phyloP scores from a whole-genome alignment of 2,329 filamentous ascomycete species.

The Aspergillus sojae region DNA sequence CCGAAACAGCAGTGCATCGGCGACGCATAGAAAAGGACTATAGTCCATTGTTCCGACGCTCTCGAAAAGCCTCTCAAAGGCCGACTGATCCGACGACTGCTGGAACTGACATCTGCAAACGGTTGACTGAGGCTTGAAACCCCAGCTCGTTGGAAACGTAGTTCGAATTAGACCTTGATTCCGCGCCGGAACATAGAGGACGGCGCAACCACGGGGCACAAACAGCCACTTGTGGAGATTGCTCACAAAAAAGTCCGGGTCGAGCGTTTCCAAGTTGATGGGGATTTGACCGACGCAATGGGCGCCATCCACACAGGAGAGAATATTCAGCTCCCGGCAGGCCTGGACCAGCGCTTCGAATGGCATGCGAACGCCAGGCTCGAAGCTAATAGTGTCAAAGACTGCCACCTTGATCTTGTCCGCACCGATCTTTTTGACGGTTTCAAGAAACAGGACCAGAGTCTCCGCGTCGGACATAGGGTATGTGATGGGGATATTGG shows the following conservation, averaged over 20 bases:
- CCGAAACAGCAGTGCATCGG: not conserved
- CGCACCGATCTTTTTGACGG: constrained; percentile 11
- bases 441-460: constrained; percentile 38
- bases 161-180: constrained; percentile 73
- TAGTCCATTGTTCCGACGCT: not conserved
- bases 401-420: constrained; percentile 55
- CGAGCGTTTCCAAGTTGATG: constrained; percentile 63
- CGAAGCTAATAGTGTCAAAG: constrained; percentile 75
- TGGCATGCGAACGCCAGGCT: constrained; percentile 74
- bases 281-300: constrained; percentile 77
- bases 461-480: constrained; percentile 70
- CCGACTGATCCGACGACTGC: not conserved
- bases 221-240: constrained; percentile 88
- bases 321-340: constrained; percentile 65
- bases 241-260: constrained; percentile 79
- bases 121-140: constrained; percentile 57
- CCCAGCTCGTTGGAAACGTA: constrained; percentile 74
- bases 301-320: constrained; percentile 76
- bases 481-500: constrained; percentile 59
- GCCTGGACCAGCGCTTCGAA: constrained; percentile 65
- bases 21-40: not conserved
- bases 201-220: constrained; percentile 72
- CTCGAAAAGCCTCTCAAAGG: not conserved
- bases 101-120: not conserved
- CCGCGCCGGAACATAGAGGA: constrained; percentile 72